Conservation (phyloP, 2,329 filamentous ascomycete genomes). For the Penicillium sclerotigenum region DNA sequence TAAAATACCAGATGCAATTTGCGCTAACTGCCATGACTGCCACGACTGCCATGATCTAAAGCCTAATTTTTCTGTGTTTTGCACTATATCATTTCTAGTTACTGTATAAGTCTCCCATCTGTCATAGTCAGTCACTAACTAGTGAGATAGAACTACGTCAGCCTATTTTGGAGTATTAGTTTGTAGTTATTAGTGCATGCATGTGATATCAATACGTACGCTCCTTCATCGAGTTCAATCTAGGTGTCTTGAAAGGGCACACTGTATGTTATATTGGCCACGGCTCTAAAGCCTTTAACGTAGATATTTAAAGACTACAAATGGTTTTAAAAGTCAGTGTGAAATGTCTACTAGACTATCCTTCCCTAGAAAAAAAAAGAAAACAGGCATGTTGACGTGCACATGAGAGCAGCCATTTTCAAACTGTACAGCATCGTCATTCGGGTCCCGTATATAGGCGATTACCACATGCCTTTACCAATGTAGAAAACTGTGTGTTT, state of each 20-base stretch:
- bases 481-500: neutral
- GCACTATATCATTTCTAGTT: neutral
- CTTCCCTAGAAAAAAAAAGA: too few relatives aligned
- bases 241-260: neutral
- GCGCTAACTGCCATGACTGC: neutral
- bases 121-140: too few relatives aligned
- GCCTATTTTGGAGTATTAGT: too few relatives aligned
- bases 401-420: neutral
- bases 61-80: neutral
- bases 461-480: neutral
- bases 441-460: neutral
- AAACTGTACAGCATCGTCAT: neutral
- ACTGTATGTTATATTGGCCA: neutral
- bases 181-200: neutral
- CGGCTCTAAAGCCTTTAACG: neutral
- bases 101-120: neutral
- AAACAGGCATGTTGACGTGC: neutral
- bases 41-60: neutral
- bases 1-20: neutral
- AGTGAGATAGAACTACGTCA: neutral
- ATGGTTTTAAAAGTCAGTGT: neutral
- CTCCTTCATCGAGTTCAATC: too few relatives aligned
- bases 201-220: neutral
- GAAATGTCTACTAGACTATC: too few relatives aligned
- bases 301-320: too few relatives aligned